Evolutionary conservation across 164 flowering plant genomes (phyloP).

Genomic region (Cinnamomum chago): DNA sequence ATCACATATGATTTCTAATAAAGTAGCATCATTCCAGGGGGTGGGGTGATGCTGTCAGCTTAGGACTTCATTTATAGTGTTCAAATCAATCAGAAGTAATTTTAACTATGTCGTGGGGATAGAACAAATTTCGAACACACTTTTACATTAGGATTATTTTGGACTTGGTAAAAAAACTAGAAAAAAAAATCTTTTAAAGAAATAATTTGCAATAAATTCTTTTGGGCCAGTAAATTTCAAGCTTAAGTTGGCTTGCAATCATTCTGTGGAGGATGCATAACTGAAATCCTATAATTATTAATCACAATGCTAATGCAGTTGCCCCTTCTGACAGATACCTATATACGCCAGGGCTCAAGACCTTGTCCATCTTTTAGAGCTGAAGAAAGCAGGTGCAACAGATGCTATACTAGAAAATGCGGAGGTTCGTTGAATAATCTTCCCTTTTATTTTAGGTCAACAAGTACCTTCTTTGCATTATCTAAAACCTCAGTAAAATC

Average conservation of each 20-base stretch:
- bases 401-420: constrained; percentile 90
- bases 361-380: constrained; percentile 68
- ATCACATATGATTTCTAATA: too few species aligned
- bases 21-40: too few species aligned
- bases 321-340: constrained; percentile 52
- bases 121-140: too few species aligned
- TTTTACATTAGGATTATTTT: too few species aligned
- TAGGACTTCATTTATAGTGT: too few species aligned
- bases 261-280: neutral
- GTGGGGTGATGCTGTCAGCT: too few species aligned
- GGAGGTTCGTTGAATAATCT: constrained; percentile 45
- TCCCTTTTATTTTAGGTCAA: neutral
- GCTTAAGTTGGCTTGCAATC: neutral
- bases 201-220: too few species aligned
- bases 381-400: constrained; percentile 95
- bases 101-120: too few species aligned
- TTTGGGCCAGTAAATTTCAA: too few species aligned
- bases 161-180: too few species aligned
- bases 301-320: neutral
- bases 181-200: too few species aligned
- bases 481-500: neutral
- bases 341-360: constrained; percentile 93
- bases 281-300: neutral
- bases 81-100: too few species aligned
- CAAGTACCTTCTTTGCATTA: neutral